phyloP scores from a whole-genome alignment of 1,284 basidiomycete species.

The Tilletia horrida region DNA sequence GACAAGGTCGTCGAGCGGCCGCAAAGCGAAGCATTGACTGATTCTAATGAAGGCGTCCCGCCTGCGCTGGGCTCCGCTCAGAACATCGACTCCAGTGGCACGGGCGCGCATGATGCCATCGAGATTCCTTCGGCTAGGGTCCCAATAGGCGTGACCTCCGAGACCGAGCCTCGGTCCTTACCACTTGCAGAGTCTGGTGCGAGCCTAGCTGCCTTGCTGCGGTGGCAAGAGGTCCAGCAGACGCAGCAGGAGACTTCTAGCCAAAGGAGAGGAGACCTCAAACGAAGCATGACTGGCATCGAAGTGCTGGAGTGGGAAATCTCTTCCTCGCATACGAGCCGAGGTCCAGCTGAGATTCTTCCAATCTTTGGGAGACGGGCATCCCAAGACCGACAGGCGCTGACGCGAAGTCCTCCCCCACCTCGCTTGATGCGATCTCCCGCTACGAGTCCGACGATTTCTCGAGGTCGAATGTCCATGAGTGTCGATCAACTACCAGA shows the following conservation, averaged over 20 bases:
- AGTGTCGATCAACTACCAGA: too few species aligned
- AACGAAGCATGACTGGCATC: constrained; percentile 10
- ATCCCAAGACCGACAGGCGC: too few species aligned
- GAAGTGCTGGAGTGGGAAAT: constrained; percentile 11
- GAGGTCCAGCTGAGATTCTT: too few species aligned
- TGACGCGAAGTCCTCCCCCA: neutral
- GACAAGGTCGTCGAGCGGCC: neutral
- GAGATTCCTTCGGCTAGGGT: too few species aligned
- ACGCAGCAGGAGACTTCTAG: neutral
- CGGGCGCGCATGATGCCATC: too few species aligned
- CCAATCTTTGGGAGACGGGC: too few species aligned
- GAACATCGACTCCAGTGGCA: too few species aligned
- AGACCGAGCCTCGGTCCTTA: neutral
- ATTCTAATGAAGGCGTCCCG: neutral
- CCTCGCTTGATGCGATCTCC: neutral
- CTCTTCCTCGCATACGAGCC: neutral
- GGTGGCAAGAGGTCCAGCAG: neutral
- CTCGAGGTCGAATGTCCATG: too few species aligned
- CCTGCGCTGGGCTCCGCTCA: too few species aligned
- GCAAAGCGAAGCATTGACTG: neutral
- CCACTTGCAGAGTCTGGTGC: neutral
- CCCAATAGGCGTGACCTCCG: neutral
- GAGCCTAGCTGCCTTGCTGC: neutral
- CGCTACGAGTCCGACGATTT: neutral
- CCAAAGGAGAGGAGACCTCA: neutral